A percentile compares a stretch with the other conserved stretches of the same genome.
Conservation (phyloP, 768 basidiomycete species). For the Pisolithus sp. region DNA sequence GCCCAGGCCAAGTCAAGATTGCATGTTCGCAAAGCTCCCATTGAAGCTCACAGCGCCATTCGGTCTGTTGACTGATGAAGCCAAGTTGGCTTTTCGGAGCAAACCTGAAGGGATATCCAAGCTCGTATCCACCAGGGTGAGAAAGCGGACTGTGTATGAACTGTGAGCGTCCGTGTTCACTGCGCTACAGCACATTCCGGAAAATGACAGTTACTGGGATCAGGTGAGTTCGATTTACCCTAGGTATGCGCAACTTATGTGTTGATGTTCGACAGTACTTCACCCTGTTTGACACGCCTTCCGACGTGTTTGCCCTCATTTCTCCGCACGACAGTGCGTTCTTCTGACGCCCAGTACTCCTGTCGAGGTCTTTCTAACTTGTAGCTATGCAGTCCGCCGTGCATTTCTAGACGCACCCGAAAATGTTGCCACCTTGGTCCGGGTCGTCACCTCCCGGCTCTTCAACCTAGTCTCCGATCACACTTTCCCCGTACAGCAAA, state of each 20-base stretch:
- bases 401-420: conserved; percentile 78
- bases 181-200: conserved; percentile 56
- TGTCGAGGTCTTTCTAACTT: conserved; percentile 5
- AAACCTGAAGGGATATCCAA: conserved; percentile 76
- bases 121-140: conserved; percentile 63
- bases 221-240: conserved; percentile 47
- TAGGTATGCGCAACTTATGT: neutral
- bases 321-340: conserved; percentile 76
- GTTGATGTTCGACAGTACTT: conserved; percentile 51
- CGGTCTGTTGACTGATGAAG: conserved; percentile 76
- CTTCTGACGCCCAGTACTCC: conserved; percentile 1
- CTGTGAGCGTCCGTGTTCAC: conserved; percentile 1
- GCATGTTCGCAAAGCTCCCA: conserved; percentile 67
- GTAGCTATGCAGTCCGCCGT: conserved; percentile 56
- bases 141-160: conserved; percentile 21
- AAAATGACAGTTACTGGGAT: conserved; percentile 82
- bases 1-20: no score
- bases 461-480: conserved; percentile 75
- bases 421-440: conserved; percentile 79
- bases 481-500: conserved; percentile 58
- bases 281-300: conserved; percentile 79
- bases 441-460: conserved; percentile 58
- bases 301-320: conserved; percentile 87
- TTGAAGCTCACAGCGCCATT: conserved; percentile 70
- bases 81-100: conserved; percentile 84